phyloP scores from a whole-genome alignment of 2,329 filamentous ascomycete genomes.

The Cladosporium colombiae region DNA sequence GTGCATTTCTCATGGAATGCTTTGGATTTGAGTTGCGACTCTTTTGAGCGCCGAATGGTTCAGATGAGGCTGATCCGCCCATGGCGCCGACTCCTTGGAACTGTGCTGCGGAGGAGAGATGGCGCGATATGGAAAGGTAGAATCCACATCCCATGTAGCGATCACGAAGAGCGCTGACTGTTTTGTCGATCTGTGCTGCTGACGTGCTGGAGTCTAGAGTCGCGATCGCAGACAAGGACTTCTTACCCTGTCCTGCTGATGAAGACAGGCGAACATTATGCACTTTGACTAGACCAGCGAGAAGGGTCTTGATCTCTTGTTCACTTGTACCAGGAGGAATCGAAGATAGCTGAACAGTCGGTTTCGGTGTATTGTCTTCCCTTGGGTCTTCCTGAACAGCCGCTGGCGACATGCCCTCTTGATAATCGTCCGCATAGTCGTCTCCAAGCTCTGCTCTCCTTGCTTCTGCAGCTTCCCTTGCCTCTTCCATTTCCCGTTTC shows the following conservation, averaged over 20 bases:
- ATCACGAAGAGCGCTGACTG: conserved; percentile 77
- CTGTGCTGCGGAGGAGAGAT: conserved; percentile 69
- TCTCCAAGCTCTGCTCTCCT: conserved; percentile 28
- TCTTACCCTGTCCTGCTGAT: conserved; percentile 55
- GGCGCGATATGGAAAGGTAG: conserved; percentile 76
- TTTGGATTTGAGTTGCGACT: conserved; percentile 24
- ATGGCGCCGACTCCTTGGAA: conserved; percentile 8
- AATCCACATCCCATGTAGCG: conserved; percentile 83
- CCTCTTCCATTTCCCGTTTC: conserved; percentile 37
- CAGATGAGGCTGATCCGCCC: conserved; percentile 20
- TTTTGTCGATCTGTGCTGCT: conserved; percentile 77
- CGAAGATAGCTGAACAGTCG: conserved; percentile 56
- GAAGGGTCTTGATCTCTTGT: conserved; percentile 61
- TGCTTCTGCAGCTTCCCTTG: conserved; percentile 34
- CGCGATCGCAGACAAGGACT: conserved; percentile 75
- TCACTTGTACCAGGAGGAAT: conserved; percentile 56
- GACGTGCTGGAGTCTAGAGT: conserved; percentile 78
- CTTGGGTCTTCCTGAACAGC: conserved; percentile 39
- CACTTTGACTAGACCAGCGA: conserved; percentile 30
- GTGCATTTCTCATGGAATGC: conserved; percentile 42
- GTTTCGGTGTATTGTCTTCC: conserved; percentile 47
- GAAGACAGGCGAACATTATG: conserved; percentile 31
- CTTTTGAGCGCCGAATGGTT: conserved; percentile 36
- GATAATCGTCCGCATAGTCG: conserved; percentile 7
- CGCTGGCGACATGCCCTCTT: conserved; percentile 6